phyloP scores from a whole-genome alignment of 345 rosid genomes.

The Pistacia integerrima region DNA sequence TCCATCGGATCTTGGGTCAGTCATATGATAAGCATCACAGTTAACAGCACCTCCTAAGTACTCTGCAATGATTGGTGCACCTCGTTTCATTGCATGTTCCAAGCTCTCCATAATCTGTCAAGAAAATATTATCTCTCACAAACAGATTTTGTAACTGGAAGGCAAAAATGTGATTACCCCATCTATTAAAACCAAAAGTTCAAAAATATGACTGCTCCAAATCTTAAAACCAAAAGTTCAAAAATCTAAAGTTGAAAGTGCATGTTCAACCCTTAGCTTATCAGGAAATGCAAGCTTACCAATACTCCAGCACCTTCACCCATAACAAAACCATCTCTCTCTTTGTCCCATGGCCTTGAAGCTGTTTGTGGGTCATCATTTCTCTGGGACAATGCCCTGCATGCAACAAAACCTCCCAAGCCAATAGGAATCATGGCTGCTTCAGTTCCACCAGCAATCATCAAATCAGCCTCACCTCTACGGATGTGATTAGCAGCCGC shows the following conservation, averaged over 20 bases:
- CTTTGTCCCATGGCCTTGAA: constrained; percentile 98
- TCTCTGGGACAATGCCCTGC: constrained; percentile 96
- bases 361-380: constrained; percentile 98
- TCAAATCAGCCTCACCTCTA: constrained; percentile 98
- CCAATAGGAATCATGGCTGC: constrained; percentile 98
- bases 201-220: neutral
- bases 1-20: constrained; percentile 98
- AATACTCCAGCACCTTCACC: constrained; percentile 98
- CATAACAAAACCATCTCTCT: constrained; percentile 95
- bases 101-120: constrained; percentile 94
- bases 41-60: constrained; percentile 98
- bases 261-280: too few species aligned
- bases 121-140: constrained; percentile 15
- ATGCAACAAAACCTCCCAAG: constrained; percentile 96
- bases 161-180: neutral
- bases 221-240: neutral
- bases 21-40: constrained; percentile 99
- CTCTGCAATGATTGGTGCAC: constrained; percentile 96
- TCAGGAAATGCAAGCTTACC: constrained; percentile 53
- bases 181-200: neutral
- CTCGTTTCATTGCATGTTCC: constrained; percentile 96
- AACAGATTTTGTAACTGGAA: constrained; percentile 5
- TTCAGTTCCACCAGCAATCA: constrained; percentile 99
- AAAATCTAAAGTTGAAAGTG: too few species aligned
- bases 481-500: constrained; percentile 99